Evolutionary conservation across 2,329 filamentous ascomycete species (phyloP).

Genomic region (Clarireedia paspali): DNA sequence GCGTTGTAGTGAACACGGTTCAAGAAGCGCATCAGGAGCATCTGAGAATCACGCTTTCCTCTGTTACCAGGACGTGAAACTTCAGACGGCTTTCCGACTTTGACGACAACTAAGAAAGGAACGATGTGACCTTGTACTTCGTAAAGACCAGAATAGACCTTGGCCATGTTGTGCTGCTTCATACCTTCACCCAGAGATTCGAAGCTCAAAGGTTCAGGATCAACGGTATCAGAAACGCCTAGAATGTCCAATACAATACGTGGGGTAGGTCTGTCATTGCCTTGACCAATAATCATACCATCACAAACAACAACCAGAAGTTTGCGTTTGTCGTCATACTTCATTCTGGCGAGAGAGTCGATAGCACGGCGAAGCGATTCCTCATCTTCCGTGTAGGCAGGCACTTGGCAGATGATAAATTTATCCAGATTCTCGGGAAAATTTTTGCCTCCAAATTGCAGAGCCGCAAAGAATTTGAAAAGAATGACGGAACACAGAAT

Average conservation of each 20-base stretch:
- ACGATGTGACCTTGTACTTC: conserved; percentile 98
- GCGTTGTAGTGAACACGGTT: conserved; percentile 98
- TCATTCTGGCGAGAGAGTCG: conserved; percentile 90
- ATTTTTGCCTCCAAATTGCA: conserved; percentile 89
- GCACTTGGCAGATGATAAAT: conserved; percentile 96
- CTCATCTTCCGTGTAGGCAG: conserved; percentile 96
- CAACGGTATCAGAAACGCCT: conserved; percentile 85
- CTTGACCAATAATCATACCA: conserved; percentile 98
- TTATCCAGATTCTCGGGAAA: conserved; percentile 95
- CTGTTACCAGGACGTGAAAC: conserved; percentile 78
- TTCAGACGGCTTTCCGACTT: conserved; percentile 82
- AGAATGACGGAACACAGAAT: conserved; percentile 73
- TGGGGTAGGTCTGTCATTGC: conserved; percentile 91
- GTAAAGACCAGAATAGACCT: conserved; percentile 95
- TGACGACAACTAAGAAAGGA: conserved; percentile 92
- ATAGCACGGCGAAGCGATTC: conserved; percentile 95
- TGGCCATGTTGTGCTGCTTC: conserved; percentile 99
- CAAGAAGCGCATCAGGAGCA: conserved; percentile 97
- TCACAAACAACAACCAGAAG: conserved; percentile 88
- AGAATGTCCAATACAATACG: conserved; percentile 96
- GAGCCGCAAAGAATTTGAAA: conserved; percentile 94
- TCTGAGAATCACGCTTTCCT: conserved; percentile 98
- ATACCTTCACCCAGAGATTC: conserved; percentile 91
- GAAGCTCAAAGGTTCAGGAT: conserved; percentile 93
- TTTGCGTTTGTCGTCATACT: conserved; percentile 97